Base-by-base conservation (phyloP, 2,329 filamentous ascomycete genomes). In the Sclerotiophoma versabilis region DNA sequence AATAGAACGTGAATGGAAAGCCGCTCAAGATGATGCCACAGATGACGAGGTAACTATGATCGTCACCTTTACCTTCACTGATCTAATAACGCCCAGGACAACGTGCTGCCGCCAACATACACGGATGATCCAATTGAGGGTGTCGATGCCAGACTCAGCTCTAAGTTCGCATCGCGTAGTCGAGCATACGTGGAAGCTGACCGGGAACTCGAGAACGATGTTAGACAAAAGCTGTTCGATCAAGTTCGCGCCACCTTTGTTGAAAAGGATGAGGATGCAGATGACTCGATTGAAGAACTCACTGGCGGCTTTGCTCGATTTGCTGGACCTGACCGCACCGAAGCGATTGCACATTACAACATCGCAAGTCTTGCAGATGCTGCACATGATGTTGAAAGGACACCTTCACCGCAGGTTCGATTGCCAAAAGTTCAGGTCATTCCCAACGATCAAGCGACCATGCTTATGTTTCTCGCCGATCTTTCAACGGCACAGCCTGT, bases 381-480 rank as follows among this genome's bases (percentile, higher is more conserved):
- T 25, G 57, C 74, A 58, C 19, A 68, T 52, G 49, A 72, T 52
- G 52, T 79, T 59, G 68, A 78, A 63, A 57, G 68, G 53, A 58
- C 70, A 63, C 60, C 66, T 20, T 58, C 71, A 64, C 60, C 66
- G 29, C 59, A 39, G 17, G 47, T 53, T 25, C 59, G 60, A 42
- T 27, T 55, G 11, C 54, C 57, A 8, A 58, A 59, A 37, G 25
- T 30, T 11, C 58, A 55, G 19, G 49, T 71, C 19, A 70, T 79
- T 51, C 70, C 72, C 2, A 80, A 80, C 55, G 76, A 76, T 22
- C 66, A 78, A 44, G 78, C 78, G 5, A 57, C 69, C 23, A 74
- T 75, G 20, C 64, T 81, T 26, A 71, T 72, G 58, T 50, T 75
- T 43, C 68, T 78, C 47, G 75, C 73, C 22, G 66, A 72, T 11